Base-by-base conservation (phyloP, 2,329 filamentous ascomycete genomes). In the Penicillium brasilianum region DNA sequence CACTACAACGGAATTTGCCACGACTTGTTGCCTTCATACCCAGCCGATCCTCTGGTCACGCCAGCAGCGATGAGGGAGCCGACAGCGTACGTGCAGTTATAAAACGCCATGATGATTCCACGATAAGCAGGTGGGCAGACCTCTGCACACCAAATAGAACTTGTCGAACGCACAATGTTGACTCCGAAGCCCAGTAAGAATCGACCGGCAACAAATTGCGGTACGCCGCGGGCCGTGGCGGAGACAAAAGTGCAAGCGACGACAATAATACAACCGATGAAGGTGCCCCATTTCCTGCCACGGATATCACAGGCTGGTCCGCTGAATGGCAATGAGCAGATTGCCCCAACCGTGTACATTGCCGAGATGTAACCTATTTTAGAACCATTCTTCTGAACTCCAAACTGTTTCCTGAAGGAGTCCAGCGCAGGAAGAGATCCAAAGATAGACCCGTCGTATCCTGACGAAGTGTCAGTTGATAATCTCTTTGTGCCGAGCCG, bases 1-100 rank as follows among this genome's bases (percentile, higher is more conserved):
- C 85, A 72, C 69, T 85, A 78, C 9, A 87, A 80, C 0, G 87
- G 87, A n/a, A 86, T 81, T 18, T 84, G 77, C 88, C 88, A 90
- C 0, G 85, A 82, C 57, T 71, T 73, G 16, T 78, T 79, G 0
- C 82, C 78, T 3, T 25, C 25, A n/a, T 62, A 62, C 2, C 39
- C 48, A 3, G 39, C 56, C 1, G 46, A 62, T 32, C 56, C 60
- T 43, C 60, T 22, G 2, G 53, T 53, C 10, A 62, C 56, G 4
- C 52, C 60, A 14, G 60, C 56, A 7, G 78, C 69, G 20, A 74
- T 66, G 11, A 46, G 49, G 3, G 65, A 73, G 41, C 79, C 80
- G 8, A 78, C 74, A 39, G 78, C 80, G 73, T 76, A 78, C 28
- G 76, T 71, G 28, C 76, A 78, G 62, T 81, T 80, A 67, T 78